A percentile compares a stretch with the other conserved stretches of the same genome.
phyloP scores from a whole-genome alignment of 768 basidiomycete genomes.

The Russula lepida region DNA sequence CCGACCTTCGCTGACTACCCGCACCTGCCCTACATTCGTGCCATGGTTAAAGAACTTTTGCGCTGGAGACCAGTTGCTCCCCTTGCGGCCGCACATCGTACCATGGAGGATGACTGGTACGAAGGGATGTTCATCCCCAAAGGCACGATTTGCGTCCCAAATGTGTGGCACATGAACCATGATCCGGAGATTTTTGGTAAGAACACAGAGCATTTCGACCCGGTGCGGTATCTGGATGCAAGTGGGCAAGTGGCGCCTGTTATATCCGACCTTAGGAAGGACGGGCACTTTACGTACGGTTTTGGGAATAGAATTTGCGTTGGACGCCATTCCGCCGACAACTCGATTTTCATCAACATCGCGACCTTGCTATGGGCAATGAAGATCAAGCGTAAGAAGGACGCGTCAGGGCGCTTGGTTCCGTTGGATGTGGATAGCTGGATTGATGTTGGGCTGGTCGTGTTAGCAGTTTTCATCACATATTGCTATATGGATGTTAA shows the following conservation, averaged over 20 bases:
- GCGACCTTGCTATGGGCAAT: slow-evolving; percentile 26
- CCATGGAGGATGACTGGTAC: slow-evolving; percentile 7
- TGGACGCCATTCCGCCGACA: slow-evolving; percentile 19
- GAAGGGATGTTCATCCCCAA: slow-evolving; percentile 16
- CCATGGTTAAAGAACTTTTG: not conserved
- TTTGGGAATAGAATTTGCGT: slow-evolving; percentile 22
- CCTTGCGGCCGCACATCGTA: not conserved
- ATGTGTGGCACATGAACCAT: slow-evolving; percentile 24
- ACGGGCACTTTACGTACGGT: slow-evolving; percentile 17
- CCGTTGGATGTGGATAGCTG: slow-evolving; percentile 1
- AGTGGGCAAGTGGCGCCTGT: slow-evolving; percentile 14
- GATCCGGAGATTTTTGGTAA: slow-evolving; percentile 24
- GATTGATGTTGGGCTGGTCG: not conserved
- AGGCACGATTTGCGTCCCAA: slow-evolving; percentile 29
- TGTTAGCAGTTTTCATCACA: not conserved
- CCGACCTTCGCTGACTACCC: not conserved
- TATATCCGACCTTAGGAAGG: slow-evolving; percentile 23
- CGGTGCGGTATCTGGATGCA: slow-evolving; percentile 23
- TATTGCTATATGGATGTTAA: not conserved
- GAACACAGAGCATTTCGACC: slow-evolving; percentile 22
- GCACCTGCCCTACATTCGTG: slow-evolving; percentile 3
- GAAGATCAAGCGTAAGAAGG: slow-evolving; percentile 11
- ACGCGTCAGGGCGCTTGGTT: not conserved
- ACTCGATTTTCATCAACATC: slow-evolving; percentile 29
- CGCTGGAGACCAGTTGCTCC: not conserved